phyloP scores from a whole-genome alignment of 176 grass and related monocot genomes.

The Metroxylon sagu region DNA sequence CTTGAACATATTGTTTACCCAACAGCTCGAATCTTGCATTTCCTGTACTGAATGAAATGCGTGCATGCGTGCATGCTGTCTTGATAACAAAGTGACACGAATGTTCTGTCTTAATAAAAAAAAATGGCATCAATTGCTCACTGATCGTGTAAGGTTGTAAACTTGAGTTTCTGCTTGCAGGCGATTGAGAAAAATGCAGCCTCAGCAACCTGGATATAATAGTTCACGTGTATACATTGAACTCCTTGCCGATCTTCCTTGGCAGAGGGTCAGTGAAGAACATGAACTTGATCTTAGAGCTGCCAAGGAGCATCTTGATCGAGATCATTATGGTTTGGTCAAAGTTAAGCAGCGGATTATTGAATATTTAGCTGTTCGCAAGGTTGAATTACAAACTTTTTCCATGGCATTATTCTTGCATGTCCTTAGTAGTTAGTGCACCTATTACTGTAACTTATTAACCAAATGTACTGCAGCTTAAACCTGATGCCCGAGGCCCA shows the following conservation, averaged over 20 bases:
- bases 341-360: slow-evolving; percentile 99
- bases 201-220: slow-evolving; percentile 98
- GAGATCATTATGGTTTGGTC: slow-evolving; percentile 74
- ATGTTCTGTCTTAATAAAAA: no score
- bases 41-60: no score
- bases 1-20: no score
- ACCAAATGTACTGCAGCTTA: slow-evolving; percentile 57
- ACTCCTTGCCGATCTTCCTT: slow-evolving; percentile 92
- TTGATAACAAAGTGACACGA: no score
- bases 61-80: no score
- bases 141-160: neutral
- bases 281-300: slow-evolving; percentile 72
- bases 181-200: slow-evolving; percentile 87
- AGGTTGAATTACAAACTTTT: slow-evolving; percentile 38
- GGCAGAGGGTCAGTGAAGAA: slow-evolving; percentile 96
- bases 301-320: slow-evolving; percentile 89
- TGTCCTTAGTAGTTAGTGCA: neutral
- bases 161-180: slow-evolving; percentile 26
- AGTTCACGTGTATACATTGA: slow-evolving; percentile 90
- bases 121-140: no score
- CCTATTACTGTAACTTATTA: slow-evolving; percentile 12
- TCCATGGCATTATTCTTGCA: neutral
- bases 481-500: slow-evolving; percentile 92
- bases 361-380: slow-evolving; percentile 95
- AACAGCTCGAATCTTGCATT: no score